Evolutionary conservation across 768 basidiomycete genomes (phyloP), one percentile per base, ranked within the genome.

Genomic region (Lactarius deliciosus): DNA sequence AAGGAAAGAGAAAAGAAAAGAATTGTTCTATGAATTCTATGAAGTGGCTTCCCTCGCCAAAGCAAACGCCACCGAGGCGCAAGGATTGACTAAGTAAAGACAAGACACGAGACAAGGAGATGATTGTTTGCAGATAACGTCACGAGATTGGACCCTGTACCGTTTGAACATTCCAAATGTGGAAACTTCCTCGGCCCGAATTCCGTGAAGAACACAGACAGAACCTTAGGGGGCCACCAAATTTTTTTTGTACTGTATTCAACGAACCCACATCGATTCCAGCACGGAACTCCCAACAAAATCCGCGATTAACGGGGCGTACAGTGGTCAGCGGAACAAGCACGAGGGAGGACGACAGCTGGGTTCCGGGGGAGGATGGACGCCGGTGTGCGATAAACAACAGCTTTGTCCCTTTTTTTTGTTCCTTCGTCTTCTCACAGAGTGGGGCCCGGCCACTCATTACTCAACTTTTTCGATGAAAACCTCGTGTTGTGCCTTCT

Each of bases 11-110:
- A 28, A 34, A 43, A 60, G 43, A n/a, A 50, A n/a, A 28, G 38
- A 57, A 54, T 36, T 8, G 10, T 65, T 61, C 64, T 65, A 65
- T 56, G 54, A 57, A 65, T 25, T 53, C 50, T 25, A 25, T 16
- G 22, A 25, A 50, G 22, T 6, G 13, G 47, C 47, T 50, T 50
- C 47, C 47, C 22, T 15, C 15, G 22, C 47, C 47, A 50, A 50
- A 50, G 47, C 5, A 10, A 50, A 50, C 47, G 47, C 22, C 47
- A 25, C 47, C n/a, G 47, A 15, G 47, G 47, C 47, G 50, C 50
- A 53, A 28, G 25, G 50, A 22, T 53, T 15, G 50, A 22, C 25
- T 25, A 25, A 13, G 1, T 13, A 47, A 22, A 28, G 47, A 22
- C 47, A 50, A 50, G 25, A 25, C 50, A 28, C 28, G n/a, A n/a